Base-by-base conservation (phyloP, 768 basidiomycete genomes). In the Dacryopinax primogenitus region DNA sequence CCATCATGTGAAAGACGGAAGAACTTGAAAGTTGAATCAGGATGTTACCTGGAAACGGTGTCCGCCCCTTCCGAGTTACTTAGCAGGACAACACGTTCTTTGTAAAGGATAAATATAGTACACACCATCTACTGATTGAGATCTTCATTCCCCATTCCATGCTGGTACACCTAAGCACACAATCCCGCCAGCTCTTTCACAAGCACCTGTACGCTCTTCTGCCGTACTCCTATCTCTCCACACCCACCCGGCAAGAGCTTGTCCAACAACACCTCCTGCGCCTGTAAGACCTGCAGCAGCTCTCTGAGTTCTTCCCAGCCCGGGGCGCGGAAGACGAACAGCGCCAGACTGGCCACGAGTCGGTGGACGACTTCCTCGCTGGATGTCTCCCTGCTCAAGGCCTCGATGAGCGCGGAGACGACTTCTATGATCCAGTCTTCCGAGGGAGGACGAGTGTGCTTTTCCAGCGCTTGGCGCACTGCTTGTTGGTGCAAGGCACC, bases 311-410 rank as follows among this genome's bases (percentile, higher is more conserved):
- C 80, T 0, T 75, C 73, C 36, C 82, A 84, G 32, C 78, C 81
- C 0, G 93, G 90, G 2, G 90, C 89, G 33, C 90, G 74, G 15
- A 87, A 85, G 39, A 95, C 67, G 35, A 92, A 74, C 70, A 90
- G 82, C 0, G 84, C 92, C 34, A 97, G 76, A 3, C 87, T 85
- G 1, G 90, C 92, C 0, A 83, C 79, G 41, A 96, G 76, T 13
- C 92, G 88, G 73, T 96, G 89, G 1, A 93, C 90, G 69, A 90
- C 84, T 71, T 94, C 93, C 73, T 90, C 88, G 68, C 79, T 88
- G 64, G 77, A 75, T 67, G 77, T 81, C 76, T 95, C 92, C 68
- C 81, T 81, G 62, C 79, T 80, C 21, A 95, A 70, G 18, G 88
- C 89, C 73, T 92, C 90, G 0, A 93, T 72, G n/a, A 96, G 71